Conservation (phyloP, 2,329 filamentous ascomycete species). For the Phialocephala subalpina region DNA sequence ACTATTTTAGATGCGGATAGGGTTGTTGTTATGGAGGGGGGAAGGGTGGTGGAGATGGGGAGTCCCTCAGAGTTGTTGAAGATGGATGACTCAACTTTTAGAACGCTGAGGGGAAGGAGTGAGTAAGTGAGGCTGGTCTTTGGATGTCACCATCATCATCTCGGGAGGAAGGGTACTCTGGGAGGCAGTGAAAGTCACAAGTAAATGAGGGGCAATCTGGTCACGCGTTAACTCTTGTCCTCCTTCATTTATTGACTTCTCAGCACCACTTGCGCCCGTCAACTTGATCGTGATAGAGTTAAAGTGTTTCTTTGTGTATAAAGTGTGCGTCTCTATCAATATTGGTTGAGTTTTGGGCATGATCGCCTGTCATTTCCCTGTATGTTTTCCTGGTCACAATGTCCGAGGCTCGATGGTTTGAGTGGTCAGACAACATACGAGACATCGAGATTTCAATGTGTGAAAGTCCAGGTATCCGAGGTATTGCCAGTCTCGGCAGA, state of each 20-base stretch:
- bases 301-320: no score
- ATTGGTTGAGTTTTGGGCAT: no score
- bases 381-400: neutral
- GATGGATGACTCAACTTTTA: slow-evolving; percentile 19
- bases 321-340: no score
- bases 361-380: neutral
- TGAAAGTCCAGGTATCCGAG: neutral
- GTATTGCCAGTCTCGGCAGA: neutral
- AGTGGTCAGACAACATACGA: neutral
- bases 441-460: neutral
- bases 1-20: slow-evolving; percentile 54
- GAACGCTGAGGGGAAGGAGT: slow-evolving; percentile 20
- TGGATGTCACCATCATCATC: neutral
- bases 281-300: no score
- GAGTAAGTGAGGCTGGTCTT: neutral
- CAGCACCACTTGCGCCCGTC: no score
- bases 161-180: no score
- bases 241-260: no score
- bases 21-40: slow-evolving; percentile 51
- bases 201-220: no score
- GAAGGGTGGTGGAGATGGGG: slow-evolving; percentile 80
- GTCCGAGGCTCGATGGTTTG: neutral
- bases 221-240: no score
- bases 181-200: no score
- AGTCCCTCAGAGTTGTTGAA: slow-evolving; percentile 76